Percentiles rank a stretch among this genome's conserved stretches.
Conservation (phyloP, 1,284 basidiomycete genomes). For the Leccinum subspadiceum region DNA sequence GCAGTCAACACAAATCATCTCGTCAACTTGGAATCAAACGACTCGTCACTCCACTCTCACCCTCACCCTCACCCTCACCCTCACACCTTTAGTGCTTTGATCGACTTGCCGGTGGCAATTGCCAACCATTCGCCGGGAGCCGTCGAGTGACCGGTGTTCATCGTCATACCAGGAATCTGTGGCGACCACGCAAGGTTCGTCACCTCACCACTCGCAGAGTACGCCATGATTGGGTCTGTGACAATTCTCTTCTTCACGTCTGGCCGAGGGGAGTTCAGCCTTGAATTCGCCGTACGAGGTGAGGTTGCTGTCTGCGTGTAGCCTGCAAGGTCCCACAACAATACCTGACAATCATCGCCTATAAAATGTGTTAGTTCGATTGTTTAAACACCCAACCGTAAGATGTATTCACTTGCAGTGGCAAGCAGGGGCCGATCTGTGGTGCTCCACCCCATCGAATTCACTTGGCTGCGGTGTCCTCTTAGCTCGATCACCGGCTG, state of each 20-base stretch:
- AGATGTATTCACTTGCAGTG: constrained; percentile 63
- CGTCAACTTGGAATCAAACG: background rate
- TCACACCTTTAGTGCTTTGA: constrained; percentile 81
- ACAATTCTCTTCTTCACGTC: constrained; percentile 74
- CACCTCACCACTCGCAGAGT: constrained; percentile 77
- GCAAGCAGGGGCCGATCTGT: constrained; percentile 80
- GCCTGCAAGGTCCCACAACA: constrained; percentile 82
- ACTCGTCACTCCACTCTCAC: background rate
- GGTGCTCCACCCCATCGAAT: constrained; percentile 86
- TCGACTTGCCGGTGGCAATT: constrained; percentile 77
- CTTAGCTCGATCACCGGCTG: constrained; percentile 89
- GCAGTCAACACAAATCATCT: background rate
- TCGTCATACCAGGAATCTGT: constrained; percentile 67
- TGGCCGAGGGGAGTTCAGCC: constrained; percentile 69
- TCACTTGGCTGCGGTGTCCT: constrained; percentile 75
- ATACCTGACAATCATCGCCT: constrained; percentile 91
- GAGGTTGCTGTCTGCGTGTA: constrained; percentile 61
- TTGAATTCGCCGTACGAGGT: constrained; percentile 60
- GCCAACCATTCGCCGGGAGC: constrained; percentile 88
- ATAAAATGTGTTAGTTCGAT: constrained; percentile 11
- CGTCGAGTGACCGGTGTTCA: constrained; percentile 70
- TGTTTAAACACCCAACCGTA: background rate
- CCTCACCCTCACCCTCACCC: background rate
- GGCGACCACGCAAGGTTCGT: constrained; percentile 89
- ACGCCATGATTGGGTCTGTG: constrained; percentile 79